Conservation (phyloP, 73 alveolate species). For the Tetrahymena elliotti region DNA sequence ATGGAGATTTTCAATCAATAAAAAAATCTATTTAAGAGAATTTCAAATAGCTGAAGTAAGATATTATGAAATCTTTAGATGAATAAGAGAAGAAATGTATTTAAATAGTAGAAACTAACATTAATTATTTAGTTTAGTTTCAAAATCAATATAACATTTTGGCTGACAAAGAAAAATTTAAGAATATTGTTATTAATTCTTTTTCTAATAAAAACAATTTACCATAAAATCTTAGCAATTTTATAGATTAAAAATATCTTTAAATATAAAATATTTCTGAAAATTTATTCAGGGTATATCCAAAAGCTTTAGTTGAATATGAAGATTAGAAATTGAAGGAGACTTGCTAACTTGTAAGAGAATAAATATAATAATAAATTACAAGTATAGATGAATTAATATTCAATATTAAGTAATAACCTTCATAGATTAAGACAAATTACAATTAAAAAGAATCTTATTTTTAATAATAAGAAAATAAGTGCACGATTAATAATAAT, state of each 20-base stretch:
- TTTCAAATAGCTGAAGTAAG: background rate
- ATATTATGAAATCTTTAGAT: background rate
- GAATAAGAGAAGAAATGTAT: background rate
- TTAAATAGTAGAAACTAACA: background rate
- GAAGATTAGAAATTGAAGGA: background rate
- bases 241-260: too few species aligned
- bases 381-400: background rate
- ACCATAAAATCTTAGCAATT: background rate
- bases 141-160: background rate
- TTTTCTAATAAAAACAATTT: background rate
- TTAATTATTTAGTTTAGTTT: background rate
- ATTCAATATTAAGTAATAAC: too few species aligned
- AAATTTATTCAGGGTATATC: background rate
- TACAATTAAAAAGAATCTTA: too few species aligned
- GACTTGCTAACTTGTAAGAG: background rate
- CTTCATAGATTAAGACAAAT: background rate
- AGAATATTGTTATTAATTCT: background rate
- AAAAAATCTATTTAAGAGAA: background rate
- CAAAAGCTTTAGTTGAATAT: background rate
- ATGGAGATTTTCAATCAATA: background rate
- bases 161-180: background rate
- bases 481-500: too few species aligned
- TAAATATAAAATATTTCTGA: background rate
- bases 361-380: too few species aligned
- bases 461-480: too few species aligned